Base-by-base conservation (phyloP, 495 filamentous ascomycete genomes). In the Paragyromitra xinjiangensis region DNA sequence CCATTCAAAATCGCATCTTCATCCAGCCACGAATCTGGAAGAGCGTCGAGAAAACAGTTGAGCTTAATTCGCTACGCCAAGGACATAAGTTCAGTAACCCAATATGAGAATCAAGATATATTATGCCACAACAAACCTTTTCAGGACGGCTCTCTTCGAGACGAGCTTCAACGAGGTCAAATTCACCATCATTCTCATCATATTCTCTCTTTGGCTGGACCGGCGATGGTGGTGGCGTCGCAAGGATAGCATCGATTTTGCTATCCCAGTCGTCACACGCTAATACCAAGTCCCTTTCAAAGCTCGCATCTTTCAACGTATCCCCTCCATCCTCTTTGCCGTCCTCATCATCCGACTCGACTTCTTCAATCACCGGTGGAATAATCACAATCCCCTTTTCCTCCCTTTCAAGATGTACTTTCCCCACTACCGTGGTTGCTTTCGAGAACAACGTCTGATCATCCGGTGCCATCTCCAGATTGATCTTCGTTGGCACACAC, bases 211-310 rank as follows among this genome's bases (percentile, higher is more conserved):
- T 75, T 6, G 73, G 69, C 4, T 69, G 44, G 3, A 66, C 40
- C 11, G 67, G 74, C 1, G 78, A 73, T 50, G 69, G 75, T 2
- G 78, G 48, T 0, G 81, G 75, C 8, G 81, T 68, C 48, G 78
- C 34, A 42, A 80, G 80, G 26, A 81, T 83, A 39, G 80, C 81
- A 61, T 83, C 79, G 68, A 91, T 87, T 70, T 87, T 85, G 24
- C 86, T 77, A 53, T 92, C 92, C 93, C 93, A 98, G 82, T 97
- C 93, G 61, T 91, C 87, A 81, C 94, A 97, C 12, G 94, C 87
- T 16, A 93, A 87, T 65, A 91, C 88, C 64, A 98, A 87, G 79
- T 97, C 94, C 69, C 88, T 85, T 80, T 92, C 87, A 5, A 88
- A 92, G 39, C 48, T 51, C n/a, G 69, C 51, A 56, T 77, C 69